Percentiles rank a stretch among this genome's conserved stretches.
Evolutionary conservation across 2,329 filamentous ascomycete species (phyloP).

Genomic region (Ceratocystis papillata): DNA sequence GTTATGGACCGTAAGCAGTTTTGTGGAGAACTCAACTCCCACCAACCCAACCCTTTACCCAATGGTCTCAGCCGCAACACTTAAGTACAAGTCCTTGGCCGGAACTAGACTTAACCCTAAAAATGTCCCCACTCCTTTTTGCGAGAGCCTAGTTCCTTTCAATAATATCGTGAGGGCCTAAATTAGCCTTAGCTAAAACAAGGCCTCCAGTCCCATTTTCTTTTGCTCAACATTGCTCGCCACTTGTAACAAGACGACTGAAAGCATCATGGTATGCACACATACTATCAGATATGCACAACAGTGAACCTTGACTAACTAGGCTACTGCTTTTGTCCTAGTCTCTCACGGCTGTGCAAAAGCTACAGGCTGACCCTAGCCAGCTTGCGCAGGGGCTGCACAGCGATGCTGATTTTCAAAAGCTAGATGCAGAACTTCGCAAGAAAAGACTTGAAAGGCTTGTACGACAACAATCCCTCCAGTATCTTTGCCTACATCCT

Average conservation of each 20-base stretch:
- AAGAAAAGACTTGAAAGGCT: conserved; percentile 24
- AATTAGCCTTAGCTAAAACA: not conserved
- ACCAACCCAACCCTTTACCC: not conserved
- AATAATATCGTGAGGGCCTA: conserved; percentile 1
- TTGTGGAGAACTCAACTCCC: conserved; percentile 4
- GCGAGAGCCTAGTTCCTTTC: not conserved
- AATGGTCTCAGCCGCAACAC: not conserved
- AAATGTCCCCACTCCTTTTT: not conserved
- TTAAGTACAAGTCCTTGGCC: too few relatives aligned
- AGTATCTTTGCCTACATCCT: not conserved
- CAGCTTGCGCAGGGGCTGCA: conserved; percentile 22
- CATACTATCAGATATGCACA: not conserved
- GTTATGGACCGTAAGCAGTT: not conserved
- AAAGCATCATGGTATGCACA: not conserved
- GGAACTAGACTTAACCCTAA: too few relatives aligned
- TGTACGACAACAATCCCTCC: conserved; percentile 17
- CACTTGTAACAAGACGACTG: not conserved
- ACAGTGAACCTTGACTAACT: not conserved
- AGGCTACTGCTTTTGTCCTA: not conserved
- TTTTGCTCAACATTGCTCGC: not conserved
- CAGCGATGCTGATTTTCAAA: conserved; percentile 25
- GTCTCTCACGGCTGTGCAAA: conserved; percentile 15
- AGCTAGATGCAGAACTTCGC: conserved; percentile 23
- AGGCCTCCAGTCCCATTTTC: not conserved
- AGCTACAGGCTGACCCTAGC: conserved; percentile 23